Base-by-base conservation (phyloP, 345 rosid species). In the Garcia nutans region DNA sequence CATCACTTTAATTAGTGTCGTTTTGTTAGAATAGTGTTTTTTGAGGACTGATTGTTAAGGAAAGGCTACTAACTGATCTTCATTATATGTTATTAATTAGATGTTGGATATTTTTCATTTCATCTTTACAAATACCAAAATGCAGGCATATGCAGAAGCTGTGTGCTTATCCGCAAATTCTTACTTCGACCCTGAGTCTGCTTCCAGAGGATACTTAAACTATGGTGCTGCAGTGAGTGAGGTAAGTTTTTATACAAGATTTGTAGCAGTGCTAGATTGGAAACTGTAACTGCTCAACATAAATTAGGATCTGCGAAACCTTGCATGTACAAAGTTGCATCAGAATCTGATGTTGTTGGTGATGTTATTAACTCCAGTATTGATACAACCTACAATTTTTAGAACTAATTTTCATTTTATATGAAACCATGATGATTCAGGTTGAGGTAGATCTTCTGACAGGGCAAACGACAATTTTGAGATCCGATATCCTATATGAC, bases 141-240 rank as follows among this genome's bases (percentile, higher is more conserved):
- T 85, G 73, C 94, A 95, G 99, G 99, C 98, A 1, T 76, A 89
- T 81, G 1, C 65, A 81, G 84, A 77, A 79, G 73, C 87, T 50
- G 85, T 93, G 81, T 82, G 90, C 80, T 81, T 91, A 70, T 85
- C 90, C 31, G 91, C 93, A 12, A 87, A 79, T 81, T 68, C 93
- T 31, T 63, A 77, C 47, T 93, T 80, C 56, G 79, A 76, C 37
- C 99, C 98, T 1, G 90, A 89, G 71, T 75, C 78, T 20, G 61
- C 81, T 76, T 77, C 90, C 49, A 82, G 65, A 85, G 61, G 68
- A 37, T 95, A 95, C 85, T 87, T 95, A 77, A 95, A 89, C 85
- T 95, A 95, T n/a, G 99, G 98, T 7, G 97, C 88, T 72, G 98
- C 96, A 66, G 91, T 86, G 65, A 91, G 98, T 19, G 98, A 95